These are phyloP conservation scores for Globisporangium barbulae DNA, from an alignment of 352 stramenopile species.

Conservation along the genomic window DNA sequence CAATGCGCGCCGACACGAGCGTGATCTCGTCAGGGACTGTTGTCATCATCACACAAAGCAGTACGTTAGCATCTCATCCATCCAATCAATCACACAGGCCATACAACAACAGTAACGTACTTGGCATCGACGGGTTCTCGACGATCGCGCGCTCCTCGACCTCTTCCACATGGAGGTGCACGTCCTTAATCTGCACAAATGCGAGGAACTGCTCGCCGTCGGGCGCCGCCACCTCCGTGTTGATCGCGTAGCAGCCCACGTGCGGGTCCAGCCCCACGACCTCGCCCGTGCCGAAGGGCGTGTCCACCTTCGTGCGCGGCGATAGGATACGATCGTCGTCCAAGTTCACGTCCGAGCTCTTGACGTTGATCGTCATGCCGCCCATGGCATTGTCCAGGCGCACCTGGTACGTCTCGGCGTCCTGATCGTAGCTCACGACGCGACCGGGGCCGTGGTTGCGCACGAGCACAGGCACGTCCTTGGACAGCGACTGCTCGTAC, in stretches of 20 bases:
- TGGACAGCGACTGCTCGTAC: constrained; percentile 84
- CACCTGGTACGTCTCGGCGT: constrained; percentile 74
- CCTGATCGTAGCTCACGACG: constrained; percentile 75
- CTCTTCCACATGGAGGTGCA: constrained; percentile 65
- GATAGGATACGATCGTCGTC: constrained; percentile 86
- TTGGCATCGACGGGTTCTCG: constrained; percentile 70
- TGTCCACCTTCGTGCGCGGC: constrained; percentile 80
- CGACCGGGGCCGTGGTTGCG: constrained; percentile 64
- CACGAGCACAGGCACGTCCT: constrained; percentile 84
- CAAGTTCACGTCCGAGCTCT: constrained; percentile 65
- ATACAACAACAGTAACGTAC: constrained; percentile 36
- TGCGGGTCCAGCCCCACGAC: constrained; percentile 82
- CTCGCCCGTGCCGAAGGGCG: constrained; percentile 78
- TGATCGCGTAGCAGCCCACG: constrained; percentile 87
- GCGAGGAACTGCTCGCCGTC: constrained; percentile 80
- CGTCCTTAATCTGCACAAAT: constrained; percentile 81
- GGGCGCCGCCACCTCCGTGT: constrained; percentile 72
- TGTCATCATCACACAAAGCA: constrained; percentile 9
- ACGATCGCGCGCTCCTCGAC: constrained; percentile 77
- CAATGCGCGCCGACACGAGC: constrained; percentile 76
- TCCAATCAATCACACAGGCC: background rate
- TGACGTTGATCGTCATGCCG: constrained; percentile 68
- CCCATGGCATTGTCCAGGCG: constrained; percentile 65
- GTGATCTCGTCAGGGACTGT: constrained; percentile 81
- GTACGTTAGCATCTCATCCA: constrained; percentile 16